Conservation (phyloP, 495 filamentous ascomycete species). For the Oleoguttula mirabilis region DNA sequence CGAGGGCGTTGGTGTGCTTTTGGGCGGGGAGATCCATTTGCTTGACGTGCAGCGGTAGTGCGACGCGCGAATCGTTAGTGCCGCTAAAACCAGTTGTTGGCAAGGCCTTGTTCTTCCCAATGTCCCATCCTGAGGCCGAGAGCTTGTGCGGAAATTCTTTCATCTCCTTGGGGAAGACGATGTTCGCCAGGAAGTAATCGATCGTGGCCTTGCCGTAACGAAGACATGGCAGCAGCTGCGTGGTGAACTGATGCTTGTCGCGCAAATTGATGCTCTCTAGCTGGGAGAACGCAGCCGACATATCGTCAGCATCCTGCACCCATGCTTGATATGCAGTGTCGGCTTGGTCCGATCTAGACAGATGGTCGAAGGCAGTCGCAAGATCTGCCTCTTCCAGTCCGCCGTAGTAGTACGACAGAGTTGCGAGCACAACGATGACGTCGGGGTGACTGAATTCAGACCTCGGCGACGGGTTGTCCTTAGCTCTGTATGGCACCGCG, state of each 20-base stretch:
- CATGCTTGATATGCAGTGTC: no score
- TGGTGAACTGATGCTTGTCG: conserved; percentile 32
- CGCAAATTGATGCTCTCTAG: conserved; percentile 49
- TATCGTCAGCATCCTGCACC: no score
- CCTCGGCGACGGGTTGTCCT: no score
- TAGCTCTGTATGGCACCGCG: no score
- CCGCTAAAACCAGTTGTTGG: conserved; percentile 59
- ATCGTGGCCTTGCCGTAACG: conserved; percentile 40
- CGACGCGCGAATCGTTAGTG: conserved; percentile 51
- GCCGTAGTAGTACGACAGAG: no score
- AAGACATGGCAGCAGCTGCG: conserved; percentile 41
- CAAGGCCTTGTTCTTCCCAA: conserved; percentile 36
- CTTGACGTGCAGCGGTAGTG: conserved; percentile 44
- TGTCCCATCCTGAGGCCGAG: conserved; percentile 60
- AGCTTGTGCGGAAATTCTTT: conserved; percentile 54
- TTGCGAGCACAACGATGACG: no score
- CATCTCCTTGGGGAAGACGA: conserved; percentile 56
- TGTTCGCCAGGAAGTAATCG: conserved; percentile 49
- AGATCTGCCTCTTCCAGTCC: no score
- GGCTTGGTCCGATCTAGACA: no score
- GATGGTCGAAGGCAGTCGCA: no score
- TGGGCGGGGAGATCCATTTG: no score
- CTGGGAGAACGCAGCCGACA: conserved; percentile 36
- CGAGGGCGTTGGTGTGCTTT: no score
- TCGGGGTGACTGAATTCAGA: no score